A percentile compares a stretch with the other conserved stretches of the same genome.
phyloP scores from a whole-genome alignment of 2,329 filamentous ascomycete species.

The Alternaria triticimaculans region DNA sequence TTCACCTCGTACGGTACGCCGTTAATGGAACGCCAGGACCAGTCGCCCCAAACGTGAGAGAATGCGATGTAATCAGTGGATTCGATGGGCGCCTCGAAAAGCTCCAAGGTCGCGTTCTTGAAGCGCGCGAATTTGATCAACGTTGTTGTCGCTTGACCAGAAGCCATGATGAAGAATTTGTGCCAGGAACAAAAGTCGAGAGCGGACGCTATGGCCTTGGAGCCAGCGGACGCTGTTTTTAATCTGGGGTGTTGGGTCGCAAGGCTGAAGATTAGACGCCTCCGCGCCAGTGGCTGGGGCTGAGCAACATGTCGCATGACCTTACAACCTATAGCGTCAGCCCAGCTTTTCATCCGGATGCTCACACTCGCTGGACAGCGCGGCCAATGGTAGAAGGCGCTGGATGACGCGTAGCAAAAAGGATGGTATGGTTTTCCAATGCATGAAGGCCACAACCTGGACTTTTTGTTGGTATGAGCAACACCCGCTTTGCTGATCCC shows the following conservation, averaged over 20 bases:
- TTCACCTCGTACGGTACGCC: not conserved
- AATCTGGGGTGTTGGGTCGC: not conserved
- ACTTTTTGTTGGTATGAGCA: not conserved
- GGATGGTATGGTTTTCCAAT: not conserved
- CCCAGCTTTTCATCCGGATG: not conserved
- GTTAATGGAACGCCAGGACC: rapidly evolving
- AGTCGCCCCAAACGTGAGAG: not conserved
- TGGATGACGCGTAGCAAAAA: not conserved
- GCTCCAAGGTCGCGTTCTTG: not conserved
- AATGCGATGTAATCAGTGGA: not conserved
- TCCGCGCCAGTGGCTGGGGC: not conserved
- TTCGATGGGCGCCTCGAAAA: not conserved
- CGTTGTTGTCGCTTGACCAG: too few relatives aligned
- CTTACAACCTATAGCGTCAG: not conserved
- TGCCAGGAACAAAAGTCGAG: not conserved
- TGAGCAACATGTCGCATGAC: not conserved
- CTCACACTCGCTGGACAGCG: not conserved
- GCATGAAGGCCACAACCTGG: not conserved
- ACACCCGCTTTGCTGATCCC: not conserved
- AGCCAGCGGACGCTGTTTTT: not conserved
- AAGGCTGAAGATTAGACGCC: not conserved
- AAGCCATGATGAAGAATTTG: not conserved
- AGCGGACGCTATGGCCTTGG: not conserved
- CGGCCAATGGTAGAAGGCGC: not conserved
- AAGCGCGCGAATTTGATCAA: not conserved